A percentile compares a stretch with the other conserved stretches of the same genome.
Evolutionary conservation across 106 monocot genomes (phyloP).

Genomic region (Triglochin maritima): DNA sequence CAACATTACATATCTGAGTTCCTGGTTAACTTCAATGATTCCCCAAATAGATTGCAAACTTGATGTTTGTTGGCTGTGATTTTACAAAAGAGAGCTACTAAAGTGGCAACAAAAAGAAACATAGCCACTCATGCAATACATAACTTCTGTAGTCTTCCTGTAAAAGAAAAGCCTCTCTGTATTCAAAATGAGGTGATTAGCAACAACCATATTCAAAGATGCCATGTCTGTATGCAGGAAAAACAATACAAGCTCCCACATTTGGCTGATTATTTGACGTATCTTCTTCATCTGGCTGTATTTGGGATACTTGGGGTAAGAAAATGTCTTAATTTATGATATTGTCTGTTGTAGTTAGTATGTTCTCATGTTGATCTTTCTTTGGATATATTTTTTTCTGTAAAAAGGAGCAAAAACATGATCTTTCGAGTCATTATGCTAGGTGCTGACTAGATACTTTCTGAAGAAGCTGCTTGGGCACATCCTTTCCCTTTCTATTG

Average conservation of each 20-base stretch:
- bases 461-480: conserved; percentile 22
- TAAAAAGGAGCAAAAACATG: not conserved
- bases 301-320: conserved; percentile 86
- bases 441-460: conserved; percentile 18
- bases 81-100: not conserved
- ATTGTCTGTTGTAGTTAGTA: not conserved
- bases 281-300: conserved; percentile 54
- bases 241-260: conserved; percentile 33
- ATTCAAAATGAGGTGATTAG: not conserved
- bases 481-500: conserved; percentile 10
- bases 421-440: not conserved
- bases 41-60: too few relatives aligned
- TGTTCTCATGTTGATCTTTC: not conserved
- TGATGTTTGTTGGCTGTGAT: not conserved
- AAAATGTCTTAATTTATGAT: not conserved
- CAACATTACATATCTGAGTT: too few relatives aligned
- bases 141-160: not conserved
- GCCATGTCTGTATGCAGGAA: conserved; percentile 28
- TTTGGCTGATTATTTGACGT: conserved; percentile 34
- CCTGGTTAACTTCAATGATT: too few relatives aligned
- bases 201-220: not conserved
- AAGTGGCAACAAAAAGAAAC: not conserved
- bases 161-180: not conserved
- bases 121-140: not conserved
- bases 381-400: not conserved